These are phyloP conservation scores for Phytopythium helicoides DNA, from an alignment of 352 stramenopile genomes.

Conservation along the genomic window DNA sequence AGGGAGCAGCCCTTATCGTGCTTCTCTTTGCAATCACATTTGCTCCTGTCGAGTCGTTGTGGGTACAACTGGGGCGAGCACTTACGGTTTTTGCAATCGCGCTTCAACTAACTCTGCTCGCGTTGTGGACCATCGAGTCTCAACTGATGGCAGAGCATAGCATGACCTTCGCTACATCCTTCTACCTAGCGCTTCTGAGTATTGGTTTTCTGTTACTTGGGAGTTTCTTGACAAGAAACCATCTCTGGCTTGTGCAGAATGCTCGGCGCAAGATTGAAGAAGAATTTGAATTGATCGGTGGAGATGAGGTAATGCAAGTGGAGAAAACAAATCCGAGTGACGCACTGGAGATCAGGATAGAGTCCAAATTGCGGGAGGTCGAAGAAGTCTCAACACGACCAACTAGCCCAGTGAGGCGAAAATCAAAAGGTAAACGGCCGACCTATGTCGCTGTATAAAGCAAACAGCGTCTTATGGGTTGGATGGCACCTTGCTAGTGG, in stretches of 20 bases:
- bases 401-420: neutral
- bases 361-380: neutral
- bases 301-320: conserved; percentile 18
- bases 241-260: conserved; percentile 37
- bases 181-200: conserved; percentile 45
- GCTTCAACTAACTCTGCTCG: conserved; percentile 28
- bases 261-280: conserved; percentile 12
- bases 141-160: conserved; percentile 21
- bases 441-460: conserved; percentile 5
- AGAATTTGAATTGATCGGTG: conserved; percentile 24
- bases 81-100: conserved; percentile 15
- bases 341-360: neutral
- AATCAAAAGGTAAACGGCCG: neutral
- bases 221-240: conserved; percentile 29
- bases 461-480: conserved; percentile 5
- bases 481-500: conserved; percentile 8
- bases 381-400: neutral
- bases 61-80: conserved; percentile 28
- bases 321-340: neutral
- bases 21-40: conserved; percentile 45
- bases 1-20: conserved; percentile 20
- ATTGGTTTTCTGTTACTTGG: conserved; percentile 22
- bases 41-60: conserved; percentile 34
- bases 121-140: conserved; percentile 43
- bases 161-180: conserved; percentile 39